Evolutionary conservation across 352 stramenopile species (phyloP), one percentile per base, ranked within the genome.

Genomic region (Phytophthora ramorum): DNA sequence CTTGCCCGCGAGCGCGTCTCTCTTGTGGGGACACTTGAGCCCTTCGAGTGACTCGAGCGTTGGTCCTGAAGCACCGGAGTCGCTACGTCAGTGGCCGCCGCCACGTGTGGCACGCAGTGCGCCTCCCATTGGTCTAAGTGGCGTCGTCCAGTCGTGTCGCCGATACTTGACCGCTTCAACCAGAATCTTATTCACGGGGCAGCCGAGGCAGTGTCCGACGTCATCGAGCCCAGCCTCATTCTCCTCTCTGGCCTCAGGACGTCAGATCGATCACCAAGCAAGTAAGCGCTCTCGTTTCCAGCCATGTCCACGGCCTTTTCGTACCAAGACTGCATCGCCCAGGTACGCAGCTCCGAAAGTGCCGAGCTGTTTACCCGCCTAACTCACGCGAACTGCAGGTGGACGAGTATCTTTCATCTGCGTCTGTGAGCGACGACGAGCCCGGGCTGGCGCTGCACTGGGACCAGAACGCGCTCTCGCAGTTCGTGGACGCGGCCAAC

Each of bases 391-490:
- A 12, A 0, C 16, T 12, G 1, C 47, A 79, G 72, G 68, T 77
- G n/a, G 61, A 80, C 51, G 68, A 74, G 57, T 76, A 78, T 57
- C 60, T 80, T 20, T 68, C 49, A 3, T 69, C 70, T 32, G 65
- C 67, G 9, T 65, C 69, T 8, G 73, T 80, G 40, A 80, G 65
- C 34, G 73, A 80, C 26, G 73, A 80, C 37, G 65, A 75, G 48
- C 73, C 73, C 0, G 73, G 19, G 3, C 19, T 80, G 13, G 67
- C 67, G 35, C 45, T 80, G 10, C 70, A 76, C 20, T 80, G 73
- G 73, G 63, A 77, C 57, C 51, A 67, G 37, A 58, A 68, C 45
- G 73, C 69, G 28, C 57, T 80, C n/a, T 48, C 49, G 26, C 58
- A 69, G 47, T 76, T 80, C 46, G 73, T 73, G 19, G 57, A 66